Conservation (phyloP, 1,139 yeast genomes). For the Blastobotrys illinoisensis region DNA sequence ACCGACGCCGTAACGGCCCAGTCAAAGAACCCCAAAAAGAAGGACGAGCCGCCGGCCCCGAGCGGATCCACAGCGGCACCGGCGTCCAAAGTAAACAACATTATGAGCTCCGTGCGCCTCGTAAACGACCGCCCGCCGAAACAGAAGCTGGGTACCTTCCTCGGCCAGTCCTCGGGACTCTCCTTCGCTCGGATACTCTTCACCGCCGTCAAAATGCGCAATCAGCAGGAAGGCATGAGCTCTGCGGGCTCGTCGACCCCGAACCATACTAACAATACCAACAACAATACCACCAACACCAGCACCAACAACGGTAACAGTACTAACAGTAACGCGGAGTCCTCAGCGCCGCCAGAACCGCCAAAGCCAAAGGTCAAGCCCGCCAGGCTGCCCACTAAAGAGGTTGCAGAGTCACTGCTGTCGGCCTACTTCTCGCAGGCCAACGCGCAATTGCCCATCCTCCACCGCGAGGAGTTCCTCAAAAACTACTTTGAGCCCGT, state of each 20-base stretch:
- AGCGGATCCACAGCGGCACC: conserved; percentile 13
- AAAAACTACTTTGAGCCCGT: conserved; percentile 64
- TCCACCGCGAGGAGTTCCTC: conserved; percentile 75
- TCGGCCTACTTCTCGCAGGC: conserved; percentile 69
- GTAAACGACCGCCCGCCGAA: conserved; percentile 27
- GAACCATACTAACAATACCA: not conserved
- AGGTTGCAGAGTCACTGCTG: conserved; percentile 62
- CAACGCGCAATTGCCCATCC: conserved; percentile 72
- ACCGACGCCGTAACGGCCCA: conserved; percentile 8
- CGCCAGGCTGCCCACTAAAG: conserved; percentile 62
- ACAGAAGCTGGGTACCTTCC: conserved; percentile 27
- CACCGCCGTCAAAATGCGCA: conserved; percentile 61
- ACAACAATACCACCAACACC: not conserved
- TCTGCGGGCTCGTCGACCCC: not conserved
- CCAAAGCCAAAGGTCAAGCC: conserved; percentile 32
- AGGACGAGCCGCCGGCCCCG: conserved; percentile 9
- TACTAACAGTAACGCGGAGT: not conserved
- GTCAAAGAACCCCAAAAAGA: conserved; percentile 10
- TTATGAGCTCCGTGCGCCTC: conserved; percentile 27
- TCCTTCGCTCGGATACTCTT: conserved; percentile 72
- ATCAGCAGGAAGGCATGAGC: conserved; percentile 8
- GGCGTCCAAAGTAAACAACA: conserved; percentile 19
- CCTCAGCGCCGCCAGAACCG: conserved; percentile 7
- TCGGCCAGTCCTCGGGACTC: conserved; percentile 55
- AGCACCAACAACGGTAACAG: conserved; percentile 2